Base-by-base conservation (phyloP, 495 filamentous ascomycete genomes). In the Penicillium silybi region DNA sequence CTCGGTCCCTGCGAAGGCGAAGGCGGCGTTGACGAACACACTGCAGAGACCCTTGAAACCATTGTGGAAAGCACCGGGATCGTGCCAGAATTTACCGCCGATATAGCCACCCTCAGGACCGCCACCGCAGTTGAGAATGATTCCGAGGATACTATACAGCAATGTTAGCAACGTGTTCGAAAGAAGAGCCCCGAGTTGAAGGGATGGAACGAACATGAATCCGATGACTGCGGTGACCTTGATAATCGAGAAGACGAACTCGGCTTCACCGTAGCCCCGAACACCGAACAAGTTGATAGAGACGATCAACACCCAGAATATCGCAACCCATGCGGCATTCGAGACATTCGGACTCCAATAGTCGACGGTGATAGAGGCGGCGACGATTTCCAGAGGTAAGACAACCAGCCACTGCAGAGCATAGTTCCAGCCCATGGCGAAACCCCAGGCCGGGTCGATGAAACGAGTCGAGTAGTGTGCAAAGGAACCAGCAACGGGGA, bases 381-480 rank as follows among this genome's bases (percentile, higher is more conserved):
- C 85, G 46, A 96, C 88, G 45, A 97, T 88, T 69, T 98, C 93
- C 20, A 96, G 74, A 0, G 93, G 93, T 11, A 98, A 70, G 1
- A 91, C 85, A 29, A 90, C 76, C 1, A 97, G 80, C 93, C 93
- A 97, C 75, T 97, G 91, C 60, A 98, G 60, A 4, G 89, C 90
- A 66, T 98, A 98, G 77, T 96, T 96, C 92, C 92, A 96, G 23
- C 93, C 93, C 89, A 96, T 95, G 41, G 93, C 92, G 61, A 97
- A 97, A 0, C 93, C 93, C 92, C 92, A 97, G 3, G 92, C 90
- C 10, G 92, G 92, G 61, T 97, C 92, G 9, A 97, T 63, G 61
- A 97, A 97, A 20, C 92, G 82, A 32, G 89, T 96, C 16, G 92
- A 95, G 67, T 90, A 96, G 32, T 90, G 85, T 11, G 91, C 86